Evolutionary conservation across 2,329 filamentous ascomycete species (phyloP), one percentile per base, ranked within the genome.

Genomic region (Helicocarpus griseus): DNA sequence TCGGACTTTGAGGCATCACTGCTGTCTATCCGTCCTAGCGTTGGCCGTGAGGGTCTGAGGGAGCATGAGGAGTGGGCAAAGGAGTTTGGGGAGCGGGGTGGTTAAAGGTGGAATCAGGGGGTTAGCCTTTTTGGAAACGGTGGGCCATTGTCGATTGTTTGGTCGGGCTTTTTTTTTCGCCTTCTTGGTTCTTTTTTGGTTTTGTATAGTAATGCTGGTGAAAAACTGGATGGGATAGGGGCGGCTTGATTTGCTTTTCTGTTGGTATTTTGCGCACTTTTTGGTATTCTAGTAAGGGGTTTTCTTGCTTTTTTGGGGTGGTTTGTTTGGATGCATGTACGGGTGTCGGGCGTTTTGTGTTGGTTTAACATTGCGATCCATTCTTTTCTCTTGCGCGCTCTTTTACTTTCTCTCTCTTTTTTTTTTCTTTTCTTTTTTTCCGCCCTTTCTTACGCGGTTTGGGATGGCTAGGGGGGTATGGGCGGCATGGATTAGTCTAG

Each of bases 11-110:
- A 87, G 62, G 82, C 87, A 13, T 95, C 89, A 70, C 72, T 98
- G 54, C 73, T 76, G 38, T 94, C 83, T 14, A 97, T 98, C 57
- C 77, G 91, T 44, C 91, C 93, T 0, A 95, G 88, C 67, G 91
- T 98, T 2, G 89, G 87, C 64, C 86, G 84, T 64, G 77, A 87
- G 49, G 89, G 93, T 0, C 69, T 98, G 36, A 86, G 88, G 64
- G 80, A 89, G 64, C 96, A 94, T 66, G 93, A 97, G 69, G 86
- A 94, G 56, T 98, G 93, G 93, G 89, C 93, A 2, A 82, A 69
- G 64, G 86, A 95, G 65, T 98, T 93, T 75, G 93, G 93, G 43
- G 93, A 98, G 70, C 75, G 91, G 38, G 91, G 89, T 33, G 89
- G 89, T 19, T 95, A 51, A 31, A 21, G 29, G 17, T 24, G 7